Percentiles rank a stretch among this genome's conserved stretches.
Conservation (phyloP, 768 basidiomycete species). For the Calvatia gigantea region DNA sequence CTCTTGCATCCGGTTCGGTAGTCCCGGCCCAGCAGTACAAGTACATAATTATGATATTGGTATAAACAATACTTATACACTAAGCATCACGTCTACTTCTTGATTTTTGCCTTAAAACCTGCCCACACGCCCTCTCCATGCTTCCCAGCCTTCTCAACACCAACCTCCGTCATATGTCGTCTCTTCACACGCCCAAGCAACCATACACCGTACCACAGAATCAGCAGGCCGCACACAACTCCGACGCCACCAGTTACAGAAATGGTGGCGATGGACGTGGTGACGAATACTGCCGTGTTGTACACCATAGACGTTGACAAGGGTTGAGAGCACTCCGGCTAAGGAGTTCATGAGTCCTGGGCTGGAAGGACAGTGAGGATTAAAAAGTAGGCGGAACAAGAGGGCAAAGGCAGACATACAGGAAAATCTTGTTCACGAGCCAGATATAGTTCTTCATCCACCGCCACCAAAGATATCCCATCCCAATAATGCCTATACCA, state of each 20-base stretch:
- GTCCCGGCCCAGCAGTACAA: too few relatives aligned
- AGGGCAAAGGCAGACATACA: slow-evolving; percentile 32
- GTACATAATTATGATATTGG: too few relatives aligned
- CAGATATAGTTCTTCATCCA: slow-evolving; percentile 60
- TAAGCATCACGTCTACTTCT: background rate
- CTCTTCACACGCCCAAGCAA: slow-evolving; percentile 38
- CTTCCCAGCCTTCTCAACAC: slow-evolving; percentile 37
- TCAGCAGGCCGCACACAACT: slow-evolving; percentile 37
- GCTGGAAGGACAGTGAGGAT: slow-evolving; percentile 22
- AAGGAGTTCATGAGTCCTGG: slow-evolving; percentile 56
- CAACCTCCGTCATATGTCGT: slow-evolving; percentile 38
- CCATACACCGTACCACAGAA: slow-evolving; percentile 42
- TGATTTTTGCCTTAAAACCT: slow-evolving; percentile 15
- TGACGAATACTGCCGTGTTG: slow-evolving; percentile 44
- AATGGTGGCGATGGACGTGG: slow-evolving; percentile 41
- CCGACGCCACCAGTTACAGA: slow-evolving; percentile 40
- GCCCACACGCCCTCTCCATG: slow-evolving; percentile 40
- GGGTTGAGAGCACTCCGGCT: slow-evolving; percentile 53
- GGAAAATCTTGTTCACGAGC: slow-evolving; percentile 52
- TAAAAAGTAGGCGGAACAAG: slow-evolving; percentile 3
- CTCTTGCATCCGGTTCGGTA: too few relatives aligned
- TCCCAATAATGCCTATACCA: slow-evolving; percentile 49
- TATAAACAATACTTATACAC: too few relatives aligned
- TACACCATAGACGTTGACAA: slow-evolving; percentile 46
- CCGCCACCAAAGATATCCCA: slow-evolving; percentile 58